Evolutionary conservation across 2,329 filamentous ascomycete species (phyloP), one percentile per base, ranked within the genome.

Genomic region (Fusarium sp.): DNA sequence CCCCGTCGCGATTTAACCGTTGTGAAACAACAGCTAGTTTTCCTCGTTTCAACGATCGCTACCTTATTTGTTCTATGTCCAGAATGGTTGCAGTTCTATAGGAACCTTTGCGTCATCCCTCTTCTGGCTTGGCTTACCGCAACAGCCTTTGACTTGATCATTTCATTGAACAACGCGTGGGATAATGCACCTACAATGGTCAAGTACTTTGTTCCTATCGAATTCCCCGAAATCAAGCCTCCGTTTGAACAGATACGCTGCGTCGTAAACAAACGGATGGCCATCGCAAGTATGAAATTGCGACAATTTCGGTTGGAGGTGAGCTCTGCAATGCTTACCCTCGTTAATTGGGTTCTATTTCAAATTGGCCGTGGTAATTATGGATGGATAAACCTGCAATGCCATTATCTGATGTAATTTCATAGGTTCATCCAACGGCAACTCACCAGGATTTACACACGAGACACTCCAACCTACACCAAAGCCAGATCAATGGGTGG

Each of bases 121-220:
- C 10, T 68, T 12, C 16, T 68, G 3, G 64, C 58, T 3, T 68
- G 61, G 48, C 39, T 68, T 6, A 68, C 58, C 3, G 37, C 42
- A 5, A 44, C 38, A 16, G 41, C 15, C 2, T 68, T 68, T 13
- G 48, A 68, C 8, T 20, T 54, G n/a, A n/a, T 68, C 9, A 52
- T 55, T 6, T 29, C 35, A 13, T 28, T 65, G n/a, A 68, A 47
- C 28, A 31, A 65, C 3, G 38, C 38, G n/a, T 68, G 39, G 65
- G 64, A 65, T 16, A 65, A 54, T 23, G 53, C 35, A 5, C 65
- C 65, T 3, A 13, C 52, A 1, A 37, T 65, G 39, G 39, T 68
- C 6, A 68, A 65, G 26, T 68, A 68, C 16, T 68, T 65, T 47
- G 44, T 65, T 24, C 62, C 62, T 0, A n/a, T 68, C 12, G 37